Conservation (phyloP, 257 asterid species). For the Asclepias syriaca region DNA sequence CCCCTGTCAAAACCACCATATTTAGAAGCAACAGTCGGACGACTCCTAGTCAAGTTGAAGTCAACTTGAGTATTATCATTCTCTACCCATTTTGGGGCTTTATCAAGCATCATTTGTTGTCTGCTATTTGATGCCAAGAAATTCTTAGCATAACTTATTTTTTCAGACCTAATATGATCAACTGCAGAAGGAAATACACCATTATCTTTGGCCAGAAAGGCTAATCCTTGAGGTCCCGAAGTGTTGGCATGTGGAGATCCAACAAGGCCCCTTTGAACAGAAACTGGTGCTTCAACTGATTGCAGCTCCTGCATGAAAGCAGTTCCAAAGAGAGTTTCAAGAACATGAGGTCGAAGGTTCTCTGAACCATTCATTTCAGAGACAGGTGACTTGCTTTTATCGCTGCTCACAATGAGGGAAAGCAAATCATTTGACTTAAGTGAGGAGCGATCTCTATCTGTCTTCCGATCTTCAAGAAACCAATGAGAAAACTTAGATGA, state of each 20-base stretch:
- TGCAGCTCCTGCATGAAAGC: constrained; percentile 85
- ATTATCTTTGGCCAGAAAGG: constrained; percentile 34
- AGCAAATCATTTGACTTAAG: constrained; percentile 55
- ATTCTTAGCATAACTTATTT: constrained; percentile 28
- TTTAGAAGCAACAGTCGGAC: constrained; percentile 27
- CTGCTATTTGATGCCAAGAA: constrained; percentile 31
- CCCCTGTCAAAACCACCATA: constrained; percentile 38
- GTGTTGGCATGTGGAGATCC: constrained; percentile 39
- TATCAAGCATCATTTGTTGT: constrained; percentile 37
- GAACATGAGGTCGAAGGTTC: constrained; percentile 23
- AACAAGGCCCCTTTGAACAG: constrained; percentile 54
- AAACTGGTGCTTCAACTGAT: constrained; percentile 80
- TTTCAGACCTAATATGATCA: constrained; percentile 29
- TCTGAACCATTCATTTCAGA: constrained; percentile 28
- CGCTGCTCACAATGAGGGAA: constrained; percentile 62
- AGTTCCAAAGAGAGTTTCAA: constrained; percentile 83
- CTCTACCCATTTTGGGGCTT: constrained; percentile 50
- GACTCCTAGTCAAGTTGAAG: constrained; percentile 32
- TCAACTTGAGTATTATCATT: constrained; percentile 36
- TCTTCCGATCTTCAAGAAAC: constrained; percentile 71
- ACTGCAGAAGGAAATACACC: constrained; percentile 27
- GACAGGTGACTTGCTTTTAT: constrained; percentile 44
- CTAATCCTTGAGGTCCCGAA: constrained; percentile 31
- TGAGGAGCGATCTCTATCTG: constrained; percentile 32
- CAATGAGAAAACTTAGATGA: constrained; percentile 80